Evolutionary conservation across 2,329 filamentous ascomycete genomes (phyloP).

Genomic region (Calonectria hongkongensis): DNA sequence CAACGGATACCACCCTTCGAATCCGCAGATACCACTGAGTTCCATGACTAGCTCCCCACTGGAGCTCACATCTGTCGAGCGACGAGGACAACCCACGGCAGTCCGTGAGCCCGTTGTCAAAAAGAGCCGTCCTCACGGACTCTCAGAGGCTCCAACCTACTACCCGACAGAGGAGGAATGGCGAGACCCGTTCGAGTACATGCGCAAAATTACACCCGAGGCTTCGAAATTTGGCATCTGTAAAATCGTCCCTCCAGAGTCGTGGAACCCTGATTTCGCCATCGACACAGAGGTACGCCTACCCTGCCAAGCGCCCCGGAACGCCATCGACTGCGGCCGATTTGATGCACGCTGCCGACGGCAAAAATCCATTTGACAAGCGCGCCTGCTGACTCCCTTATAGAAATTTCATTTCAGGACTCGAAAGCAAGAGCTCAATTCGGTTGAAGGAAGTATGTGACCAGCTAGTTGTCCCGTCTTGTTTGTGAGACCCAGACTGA

Average conservation of each 20-base stretch:
- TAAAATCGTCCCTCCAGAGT: conserved; percentile 95
- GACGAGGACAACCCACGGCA: conserved; percentile 87
- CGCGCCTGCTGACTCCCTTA: conserved; percentile 44
- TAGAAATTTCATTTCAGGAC: conserved; percentile 98
- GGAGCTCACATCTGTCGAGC: conserved; percentile 92
- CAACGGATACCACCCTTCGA: conserved; percentile 72
- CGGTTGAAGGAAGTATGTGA: conserved; percentile 93
- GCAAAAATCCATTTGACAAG: background rate
- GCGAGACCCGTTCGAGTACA: conserved; percentile 94
- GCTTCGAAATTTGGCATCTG: conserved; percentile 92
- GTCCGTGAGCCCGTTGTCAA: conserved; percentile 85
- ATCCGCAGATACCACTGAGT: conserved; percentile 72
- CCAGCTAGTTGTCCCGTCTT: conserved; percentile 24
- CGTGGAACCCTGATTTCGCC: conserved; percentile 95
- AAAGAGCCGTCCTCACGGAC: conserved; percentile 86
- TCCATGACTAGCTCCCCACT: conserved; percentile 78
- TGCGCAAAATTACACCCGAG: conserved; percentile 92
- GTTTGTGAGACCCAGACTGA: conserved; percentile 56
- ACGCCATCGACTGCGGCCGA: background rate
- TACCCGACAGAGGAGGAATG: conserved; percentile 94
- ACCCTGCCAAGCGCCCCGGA: conserved; percentile 23
- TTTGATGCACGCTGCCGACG: background rate
- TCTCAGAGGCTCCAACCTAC: conserved; percentile 93
- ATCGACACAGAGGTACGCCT: conserved; percentile 91
- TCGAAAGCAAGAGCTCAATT: conserved; percentile 96